Evolutionary conservation across 2,329 filamentous ascomycete species (phyloP).

Genomic region (Ramularia endophylla): DNA sequence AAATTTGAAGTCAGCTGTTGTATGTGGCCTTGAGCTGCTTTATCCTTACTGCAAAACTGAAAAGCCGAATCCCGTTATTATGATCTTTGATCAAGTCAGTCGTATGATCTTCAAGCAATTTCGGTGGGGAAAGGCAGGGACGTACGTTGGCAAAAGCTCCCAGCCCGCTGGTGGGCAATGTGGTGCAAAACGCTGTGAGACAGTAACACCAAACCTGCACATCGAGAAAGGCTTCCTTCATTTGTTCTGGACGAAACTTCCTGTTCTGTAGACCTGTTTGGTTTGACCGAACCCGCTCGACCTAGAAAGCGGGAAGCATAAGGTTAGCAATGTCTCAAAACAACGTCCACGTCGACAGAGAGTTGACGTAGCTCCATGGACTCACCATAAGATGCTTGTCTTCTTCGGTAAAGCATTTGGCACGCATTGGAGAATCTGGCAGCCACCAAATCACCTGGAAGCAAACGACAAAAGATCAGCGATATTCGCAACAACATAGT

Average conservation of each 20-base stretch:
- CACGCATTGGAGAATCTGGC: constrained; percentile 65
- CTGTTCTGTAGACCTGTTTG: constrained; percentile 41
- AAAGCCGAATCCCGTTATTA: constrained; percentile 66
- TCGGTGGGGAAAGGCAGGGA: neutral
- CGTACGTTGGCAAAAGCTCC: constrained; percentile 59
- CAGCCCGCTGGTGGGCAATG: constrained; percentile 65
- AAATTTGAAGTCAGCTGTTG: too few species aligned
- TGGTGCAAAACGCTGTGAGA: constrained; percentile 62
- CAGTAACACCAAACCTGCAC: constrained; percentile 48
- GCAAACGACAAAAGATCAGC: too few species aligned
- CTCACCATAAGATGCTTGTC: constrained; percentile 52
- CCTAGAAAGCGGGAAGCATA: too few species aligned
- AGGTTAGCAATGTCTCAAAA: too few species aligned
- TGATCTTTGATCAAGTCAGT: constrained; percentile 40
- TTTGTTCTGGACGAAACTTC: constrained; percentile 48
- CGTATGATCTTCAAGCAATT: too few species aligned
- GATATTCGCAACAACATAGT: too few species aligned
- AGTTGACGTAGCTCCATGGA: too few species aligned
- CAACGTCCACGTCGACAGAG: too few species aligned
- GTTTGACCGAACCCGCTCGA: constrained; percentile 42
- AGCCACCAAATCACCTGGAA: constrained; percentile 55
- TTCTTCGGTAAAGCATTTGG: constrained; percentile 61
- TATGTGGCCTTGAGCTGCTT: too few species aligned
- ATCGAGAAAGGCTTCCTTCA: constrained; percentile 55
- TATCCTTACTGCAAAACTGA: constrained; percentile 45